Percentiles rank a stretch among this genome's conserved stretches.
These are phyloP conservation scores for Fusarium acutatum DNA, from an alignment of 2,329 filamentous ascomycete species.

Conservation along the genomic window DNA sequence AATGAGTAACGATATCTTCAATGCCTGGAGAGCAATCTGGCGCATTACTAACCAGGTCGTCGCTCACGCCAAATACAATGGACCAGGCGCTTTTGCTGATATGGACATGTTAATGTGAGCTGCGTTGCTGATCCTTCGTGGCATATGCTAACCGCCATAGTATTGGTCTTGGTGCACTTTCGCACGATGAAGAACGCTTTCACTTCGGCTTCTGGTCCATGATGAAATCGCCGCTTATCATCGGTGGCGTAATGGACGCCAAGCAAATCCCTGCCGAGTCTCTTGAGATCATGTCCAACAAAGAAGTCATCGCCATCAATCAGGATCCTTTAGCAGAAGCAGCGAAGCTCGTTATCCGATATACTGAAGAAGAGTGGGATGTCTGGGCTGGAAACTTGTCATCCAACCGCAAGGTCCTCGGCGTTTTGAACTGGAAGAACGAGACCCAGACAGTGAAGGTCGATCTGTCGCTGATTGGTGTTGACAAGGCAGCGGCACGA, in stretches of 20 bases:
- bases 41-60: slow-evolving; percentile 62
- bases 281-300: slow-evolving; percentile 56
- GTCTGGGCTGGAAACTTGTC: slow-evolving; percentile 60
- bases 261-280: slow-evolving; percentile 50
- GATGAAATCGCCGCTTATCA: slow-evolving; percentile 59
- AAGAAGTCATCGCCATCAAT: slow-evolving; percentile 65
- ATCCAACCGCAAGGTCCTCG: slow-evolving; percentile 52
- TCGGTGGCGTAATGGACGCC: slow-evolving; percentile 55
- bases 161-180: slow-evolving; percentile 57
- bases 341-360: slow-evolving; percentile 58
- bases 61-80: slow-evolving; percentile 55
- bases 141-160: slow-evolving; percentile 32
- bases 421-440: slow-evolving; percentile 60
- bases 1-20: slow-evolving; percentile 64
- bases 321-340: slow-evolving; percentile 63
- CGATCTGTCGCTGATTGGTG: slow-evolving; percentile 51
- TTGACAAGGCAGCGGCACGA: slow-evolving; percentile 49
- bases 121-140: fast-evolving
- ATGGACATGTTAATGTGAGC: slow-evolving; percentile 61
- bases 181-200: slow-evolving; percentile 57
- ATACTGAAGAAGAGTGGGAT: slow-evolving; percentile 59
- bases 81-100: slow-evolving; percentile 58
- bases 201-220: slow-evolving; percentile 64
- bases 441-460: slow-evolving; percentile 53
- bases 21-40: slow-evolving; percentile 60